Evolutionary conservation across 2,329 filamentous ascomycete genomes (phyloP), one percentile per base, ranked within the genome.

Genomic region (Knufia petricola): DNA sequence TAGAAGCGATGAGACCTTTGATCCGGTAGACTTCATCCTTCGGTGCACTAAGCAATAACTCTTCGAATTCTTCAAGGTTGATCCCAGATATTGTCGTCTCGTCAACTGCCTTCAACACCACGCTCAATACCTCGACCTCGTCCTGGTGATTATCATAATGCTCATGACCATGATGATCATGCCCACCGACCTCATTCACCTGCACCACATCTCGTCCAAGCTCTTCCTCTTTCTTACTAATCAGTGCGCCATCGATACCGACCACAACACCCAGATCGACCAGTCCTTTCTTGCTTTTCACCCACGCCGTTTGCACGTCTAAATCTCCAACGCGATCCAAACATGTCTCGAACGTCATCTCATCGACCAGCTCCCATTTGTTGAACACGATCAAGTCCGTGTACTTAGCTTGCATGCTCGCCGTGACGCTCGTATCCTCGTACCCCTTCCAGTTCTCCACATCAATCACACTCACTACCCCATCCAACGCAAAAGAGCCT

Each of bases 1-100:
- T 66, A 37, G 64, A 60, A 3, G 66, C 63, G 6, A 83, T 55
- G 3, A 82, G 70, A 0, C 77, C 86, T 66, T 98, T 98, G 64
- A 98, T 96, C 49, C 92, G 81, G 68, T 96, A 98, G 8, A 94
- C 80, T 62, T 96, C 89, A 56, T 98, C 92, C 63, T 94, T 95
- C 1, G 88, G 85, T 0, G 90, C 85, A 0, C 78, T 67, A 26
- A 96, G 75, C 1, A 96, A 70, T 21, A 65, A 55, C 8, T 70
- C 69, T 49, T 81, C 72, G 6, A 95, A 74, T 54, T 83, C 71
- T 13, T 64, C 60, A 20, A 79, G 75, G 49, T 79, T 72, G 0
- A 80, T 71, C 8, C 53, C 53, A 19, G 53, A 49, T 12, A 50
- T 32, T 24, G 80, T 74, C 20, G 79, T 69, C 13, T 65, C 31